Evolutionary conservation across 352 stramenopile species (phyloP).

Genomic region (Pythium biforme): DNA sequence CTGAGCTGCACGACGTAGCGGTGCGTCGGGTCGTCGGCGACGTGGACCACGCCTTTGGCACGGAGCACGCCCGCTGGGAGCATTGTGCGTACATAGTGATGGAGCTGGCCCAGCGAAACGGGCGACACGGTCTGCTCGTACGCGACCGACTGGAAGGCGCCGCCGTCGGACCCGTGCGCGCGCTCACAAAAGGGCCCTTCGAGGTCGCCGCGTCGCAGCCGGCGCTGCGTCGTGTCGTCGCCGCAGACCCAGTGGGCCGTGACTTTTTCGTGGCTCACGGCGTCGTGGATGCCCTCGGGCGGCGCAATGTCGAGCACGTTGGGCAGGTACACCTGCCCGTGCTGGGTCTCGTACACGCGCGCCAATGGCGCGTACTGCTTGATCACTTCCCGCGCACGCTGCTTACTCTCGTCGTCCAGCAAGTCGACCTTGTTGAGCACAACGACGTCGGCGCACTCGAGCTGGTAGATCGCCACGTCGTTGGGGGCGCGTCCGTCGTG

Average conservation of each 20-base stretch:
- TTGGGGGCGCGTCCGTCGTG: constrained; percentile 26
- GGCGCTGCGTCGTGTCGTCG: constrained; percentile 34
- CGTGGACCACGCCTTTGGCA: constrained; percentile 65
- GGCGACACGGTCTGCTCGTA: constrained; percentile 39
- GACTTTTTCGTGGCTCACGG: constrained; percentile 67
- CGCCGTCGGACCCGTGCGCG: neutral
- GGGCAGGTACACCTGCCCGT: constrained; percentile 60
- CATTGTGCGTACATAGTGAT: constrained; percentile 44
- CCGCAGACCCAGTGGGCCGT: constrained; percentile 58
- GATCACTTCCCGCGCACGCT: constrained; percentile 34
- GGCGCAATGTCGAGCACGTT: constrained; percentile 71
- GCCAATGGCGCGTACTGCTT: constrained; percentile 45
- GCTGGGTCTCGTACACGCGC: constrained; percentile 66
- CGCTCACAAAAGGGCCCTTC: neutral
- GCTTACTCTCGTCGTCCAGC: constrained; percentile 35
- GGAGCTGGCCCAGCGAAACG: constrained; percentile 44
- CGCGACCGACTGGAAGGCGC: constrained; percentile 47
- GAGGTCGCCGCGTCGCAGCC: constrained; percentile 26
- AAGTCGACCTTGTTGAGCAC: constrained; percentile 85
- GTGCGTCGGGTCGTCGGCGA: constrained; percentile 50
- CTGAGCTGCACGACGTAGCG: constrained; percentile 75
- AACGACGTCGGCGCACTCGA: constrained; percentile 73
- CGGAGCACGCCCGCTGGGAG: constrained; percentile 42
- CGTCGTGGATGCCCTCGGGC: constrained; percentile 47
- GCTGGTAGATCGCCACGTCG: constrained; percentile 52